Evolutionary conservation across 345 rosid species (phyloP).

Genomic region (Passiflora organensis): DNA sequence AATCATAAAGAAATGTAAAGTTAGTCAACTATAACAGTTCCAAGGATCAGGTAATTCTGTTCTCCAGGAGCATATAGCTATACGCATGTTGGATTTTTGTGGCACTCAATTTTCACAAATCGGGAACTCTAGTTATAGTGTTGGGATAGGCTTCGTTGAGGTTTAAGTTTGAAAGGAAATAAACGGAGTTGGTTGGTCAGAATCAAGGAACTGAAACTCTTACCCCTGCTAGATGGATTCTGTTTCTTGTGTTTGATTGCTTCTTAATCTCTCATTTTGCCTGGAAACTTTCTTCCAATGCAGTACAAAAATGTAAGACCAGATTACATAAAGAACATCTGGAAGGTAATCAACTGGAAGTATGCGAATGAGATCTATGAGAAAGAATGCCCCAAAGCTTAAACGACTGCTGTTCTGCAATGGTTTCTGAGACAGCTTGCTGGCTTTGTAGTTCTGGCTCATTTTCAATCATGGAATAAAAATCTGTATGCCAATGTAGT

Average conservation of each 20-base stretch:
- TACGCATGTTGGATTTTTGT: too few species aligned
- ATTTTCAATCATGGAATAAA: too few species aligned
- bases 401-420: not conserved
- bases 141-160: too few species aligned
- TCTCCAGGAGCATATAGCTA: too few species aligned
- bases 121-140: too few species aligned
- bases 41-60: not conserved
- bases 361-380: slow-evolving; percentile 62
- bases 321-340: slow-evolving; percentile 84
- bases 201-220: too few species aligned
- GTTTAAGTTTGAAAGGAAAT: too few species aligned
- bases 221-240: not conserved
- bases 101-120: too few species aligned
- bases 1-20: not conserved
- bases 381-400: slow-evolving; percentile 44
- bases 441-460: too few species aligned
- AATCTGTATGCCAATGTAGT: too few species aligned
- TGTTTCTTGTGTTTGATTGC: not conserved
- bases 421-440: not conserved
- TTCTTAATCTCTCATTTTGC: not conserved
- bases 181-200: too few species aligned
- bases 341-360: slow-evolving; percentile 94
- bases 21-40: not conserved
- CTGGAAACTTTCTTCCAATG: slow-evolving; percentile 9
- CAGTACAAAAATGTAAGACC: slow-evolving; percentile 93